phyloP scores from a whole-genome alignment of 2,329 filamentous ascomycete genomes.

The Coccinonectria pachysandricola region DNA sequence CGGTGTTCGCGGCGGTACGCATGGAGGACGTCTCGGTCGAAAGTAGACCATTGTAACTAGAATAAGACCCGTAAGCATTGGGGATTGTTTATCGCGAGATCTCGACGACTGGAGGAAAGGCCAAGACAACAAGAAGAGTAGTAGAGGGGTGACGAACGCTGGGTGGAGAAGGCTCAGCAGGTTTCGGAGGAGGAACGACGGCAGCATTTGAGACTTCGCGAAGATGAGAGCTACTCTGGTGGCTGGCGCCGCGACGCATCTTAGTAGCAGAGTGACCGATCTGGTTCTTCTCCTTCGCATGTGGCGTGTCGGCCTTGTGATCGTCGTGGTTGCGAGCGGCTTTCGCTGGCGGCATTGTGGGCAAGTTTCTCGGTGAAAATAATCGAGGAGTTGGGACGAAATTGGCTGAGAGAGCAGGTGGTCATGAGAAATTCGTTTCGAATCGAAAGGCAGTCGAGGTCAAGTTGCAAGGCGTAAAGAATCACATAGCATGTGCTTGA shows the following conservation, averaged over 20 bases:
- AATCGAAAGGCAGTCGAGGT: slow-evolving; percentile 1
- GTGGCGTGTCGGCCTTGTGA: slow-evolving; percentile 30
- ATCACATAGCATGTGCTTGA: slow-evolving; percentile 14
- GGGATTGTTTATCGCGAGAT: background rate
- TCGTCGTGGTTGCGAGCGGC: slow-evolving; percentile 37
- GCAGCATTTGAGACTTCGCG: slow-evolving; percentile 34
- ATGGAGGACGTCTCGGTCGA: slow-evolving; percentile 59
- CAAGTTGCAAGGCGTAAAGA: slow-evolving; percentile 1
- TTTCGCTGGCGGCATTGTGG: slow-evolving; percentile 36
- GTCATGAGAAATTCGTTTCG: slow-evolving; percentile 3
- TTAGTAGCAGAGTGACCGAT: slow-evolving; percentile 38
- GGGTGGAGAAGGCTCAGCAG: slow-evolving; percentile 22
- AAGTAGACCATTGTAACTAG: slow-evolving; percentile 56
- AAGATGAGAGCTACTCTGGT: slow-evolving; percentile 35
- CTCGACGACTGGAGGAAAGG: slow-evolving; percentile 1
- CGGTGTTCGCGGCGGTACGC: slow-evolving; percentile 66
- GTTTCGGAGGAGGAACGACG: slow-evolving; percentile 22
- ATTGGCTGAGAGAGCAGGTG: background rate
- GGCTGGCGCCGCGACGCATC: slow-evolving; percentile 44
- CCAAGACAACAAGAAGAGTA: slow-evolving; percentile 4
- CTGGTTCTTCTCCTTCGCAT: slow-evolving; percentile 35
- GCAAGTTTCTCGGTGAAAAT: slow-evolving; percentile 2
- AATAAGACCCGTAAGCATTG: slow-evolving; percentile 8
- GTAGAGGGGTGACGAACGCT: slow-evolving; percentile 20
- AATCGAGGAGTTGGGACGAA: slow-evolving; percentile 1